A percentile compares a stretch with the other conserved stretches of the same genome.
phyloP scores from a whole-genome alignment of 2,329 filamentous ascomycete species.

The Penicillium sp. region DNA sequence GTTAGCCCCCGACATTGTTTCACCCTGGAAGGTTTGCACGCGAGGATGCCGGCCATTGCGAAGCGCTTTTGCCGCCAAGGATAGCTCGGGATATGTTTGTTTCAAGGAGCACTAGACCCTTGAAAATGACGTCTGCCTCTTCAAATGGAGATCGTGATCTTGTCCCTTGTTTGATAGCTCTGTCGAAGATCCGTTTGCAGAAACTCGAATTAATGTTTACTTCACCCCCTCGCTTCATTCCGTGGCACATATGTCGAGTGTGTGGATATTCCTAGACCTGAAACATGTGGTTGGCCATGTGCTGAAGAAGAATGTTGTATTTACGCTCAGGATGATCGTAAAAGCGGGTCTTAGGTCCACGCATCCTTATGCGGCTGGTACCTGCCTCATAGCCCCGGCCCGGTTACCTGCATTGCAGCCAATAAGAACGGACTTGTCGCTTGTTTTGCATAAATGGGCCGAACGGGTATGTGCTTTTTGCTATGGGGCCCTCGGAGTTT shows the following conservation, averaged over 20 bases:
- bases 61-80: constrained; percentile 16
- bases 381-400: constrained; percentile 18
- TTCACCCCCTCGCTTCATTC: constrained; percentile 20
- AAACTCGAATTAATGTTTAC: constrained; percentile 6
- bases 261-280: constrained; percentile 10
- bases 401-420: constrained; percentile 13
- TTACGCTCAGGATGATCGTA: constrained; percentile 4
- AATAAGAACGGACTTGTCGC: constrained; percentile 18
- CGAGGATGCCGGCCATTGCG: constrained; percentile 14
- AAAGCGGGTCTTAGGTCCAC: constrained; percentile 2
- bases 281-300: constrained; percentile 26
- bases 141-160: neutral
- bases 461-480: constrained; percentile 16
- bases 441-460: constrained; percentile 15
- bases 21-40: constrained; percentile 13
- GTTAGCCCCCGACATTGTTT: constrained; percentile 22
- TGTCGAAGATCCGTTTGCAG: constrained; percentile 4
- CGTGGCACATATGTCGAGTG: constrained; percentile 12
- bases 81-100: neutral
- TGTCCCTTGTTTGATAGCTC: constrained; percentile 17
- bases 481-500: constrained; percentile 3
- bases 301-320: constrained; percentile 9
- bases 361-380: constrained; percentile 15
- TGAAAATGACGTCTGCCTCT: constrained; percentile 9
- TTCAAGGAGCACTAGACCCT: constrained; percentile 7